Evolutionary conservation across 2,329 filamentous ascomycete species (phyloP).

Genomic region (Zymoseptoria crescenta): DNA sequence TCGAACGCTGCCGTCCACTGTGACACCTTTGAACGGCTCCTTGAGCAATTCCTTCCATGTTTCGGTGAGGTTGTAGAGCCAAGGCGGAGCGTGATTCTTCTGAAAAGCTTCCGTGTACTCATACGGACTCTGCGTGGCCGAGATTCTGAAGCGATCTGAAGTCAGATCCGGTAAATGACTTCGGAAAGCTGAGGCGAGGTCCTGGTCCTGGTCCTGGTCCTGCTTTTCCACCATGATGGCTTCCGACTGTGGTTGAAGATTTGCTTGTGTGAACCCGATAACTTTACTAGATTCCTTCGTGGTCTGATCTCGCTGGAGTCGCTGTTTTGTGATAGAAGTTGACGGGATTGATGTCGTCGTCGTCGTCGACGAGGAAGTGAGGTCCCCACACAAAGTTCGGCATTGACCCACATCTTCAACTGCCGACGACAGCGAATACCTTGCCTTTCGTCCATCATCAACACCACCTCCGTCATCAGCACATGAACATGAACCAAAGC

Average conservation of each 20-base stretch:
- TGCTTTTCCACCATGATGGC: background rate
- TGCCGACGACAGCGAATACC: background rate
- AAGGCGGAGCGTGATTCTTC: conserved; percentile 20
- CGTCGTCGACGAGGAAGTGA: conserved; percentile 2
- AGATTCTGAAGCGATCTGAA: conserved; percentile 52
- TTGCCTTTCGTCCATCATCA: background rate
- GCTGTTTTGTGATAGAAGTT: background rate
- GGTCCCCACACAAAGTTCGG: background rate
- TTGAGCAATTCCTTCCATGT: conserved; percentile 27
- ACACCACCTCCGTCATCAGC: background rate
- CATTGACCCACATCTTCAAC: background rate
- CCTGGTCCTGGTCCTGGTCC: conserved; percentile 10
- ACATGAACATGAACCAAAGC: background rate
- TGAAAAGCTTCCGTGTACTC: conserved; percentile 44
- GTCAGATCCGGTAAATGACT: conserved; percentile 54
- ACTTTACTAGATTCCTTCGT: background rate
- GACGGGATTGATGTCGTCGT: background rate
- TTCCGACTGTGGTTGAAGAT: background rate
- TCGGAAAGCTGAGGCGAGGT: conserved; percentile 37
- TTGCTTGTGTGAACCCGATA: background rate
- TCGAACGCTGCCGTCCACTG: conserved; percentile 46
- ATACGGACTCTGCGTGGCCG: conserved; percentile 54
- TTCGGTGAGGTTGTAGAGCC: conserved; percentile 19
- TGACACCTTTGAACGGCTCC: conserved; percentile 65
- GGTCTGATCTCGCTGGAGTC: background rate